phyloP scores from a whole-genome alignment of 1,284 basidiomycete species.

The Dichomitus squalens region DNA sequence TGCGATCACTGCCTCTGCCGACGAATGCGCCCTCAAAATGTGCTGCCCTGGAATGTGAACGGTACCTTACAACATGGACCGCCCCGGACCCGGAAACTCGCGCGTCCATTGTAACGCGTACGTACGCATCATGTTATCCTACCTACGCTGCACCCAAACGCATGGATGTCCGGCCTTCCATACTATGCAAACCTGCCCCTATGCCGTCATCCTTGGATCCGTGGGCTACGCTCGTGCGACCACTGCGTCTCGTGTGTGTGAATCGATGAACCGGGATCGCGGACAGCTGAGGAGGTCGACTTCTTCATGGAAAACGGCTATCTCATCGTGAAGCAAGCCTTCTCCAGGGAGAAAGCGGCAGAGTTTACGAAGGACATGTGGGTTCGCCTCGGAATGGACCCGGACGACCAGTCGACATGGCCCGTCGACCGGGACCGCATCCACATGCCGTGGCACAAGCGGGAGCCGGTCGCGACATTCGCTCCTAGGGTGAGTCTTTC shows the following conservation, averaged over 20 bases:
- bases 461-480: conserved; percentile 49
- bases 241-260: neutral
- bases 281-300: conserved; percentile 46
- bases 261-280: neutral
- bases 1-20: neutral
- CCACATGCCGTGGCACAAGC: conserved; percentile 55
- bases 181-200: neutral
- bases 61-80: neutral
- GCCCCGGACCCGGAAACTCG: neutral
- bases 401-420: conserved; percentile 56
- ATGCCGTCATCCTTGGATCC: neutral
- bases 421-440: conserved; percentile 45
- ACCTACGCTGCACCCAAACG: neutral
- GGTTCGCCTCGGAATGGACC: conserved; percentile 54
- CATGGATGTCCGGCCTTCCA: neutral
- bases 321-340: conserved; percentile 54
- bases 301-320: conserved; percentile 60
- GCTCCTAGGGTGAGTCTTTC: conserved; percentile 49
- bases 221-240: neutral
- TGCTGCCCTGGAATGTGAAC: neutral
- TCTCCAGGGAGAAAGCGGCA: conserved; percentile 50
- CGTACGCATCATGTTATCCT: neutral
- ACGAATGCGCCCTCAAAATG: neutral
- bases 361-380: conserved; percentile 53
- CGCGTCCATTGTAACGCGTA: neutral